phyloP scores from a whole-genome alignment of 805 yeast species.

The Pichia gijzeniarum region DNA sequence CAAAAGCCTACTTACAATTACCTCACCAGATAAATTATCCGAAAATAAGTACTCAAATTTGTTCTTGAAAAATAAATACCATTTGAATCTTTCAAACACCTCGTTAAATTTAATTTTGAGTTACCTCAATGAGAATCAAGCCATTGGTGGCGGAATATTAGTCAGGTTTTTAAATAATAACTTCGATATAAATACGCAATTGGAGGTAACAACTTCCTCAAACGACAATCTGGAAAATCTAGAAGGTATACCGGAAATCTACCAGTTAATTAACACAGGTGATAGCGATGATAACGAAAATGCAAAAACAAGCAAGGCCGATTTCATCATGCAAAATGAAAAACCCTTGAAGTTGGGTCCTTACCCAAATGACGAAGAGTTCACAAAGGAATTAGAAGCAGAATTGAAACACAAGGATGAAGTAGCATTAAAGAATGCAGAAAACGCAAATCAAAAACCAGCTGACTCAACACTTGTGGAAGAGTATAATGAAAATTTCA shows the following conservation, averaged over 20 bases:
- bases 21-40: constrained; percentile 71
- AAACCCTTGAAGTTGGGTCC: constrained; percentile 76
- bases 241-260: constrained; percentile 46
- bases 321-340: constrained; percentile 38
- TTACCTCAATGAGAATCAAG: constrained; percentile 87
- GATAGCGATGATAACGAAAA: constrained; percentile 16
- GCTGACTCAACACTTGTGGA: constrained; percentile 45
- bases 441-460: constrained; percentile 10
- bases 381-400: constrained; percentile 74
- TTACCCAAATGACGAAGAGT: constrained; percentile 81
- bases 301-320: constrained; percentile 31
- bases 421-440: constrained; percentile 22
- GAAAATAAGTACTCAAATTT: constrained; percentile 79
- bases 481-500: constrained; percentile 54
- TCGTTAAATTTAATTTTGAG: constrained; percentile 77
- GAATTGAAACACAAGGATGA: constrained; percentile 79
- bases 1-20: constrained; percentile 62
- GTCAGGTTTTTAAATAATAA: constrained; percentile 83
- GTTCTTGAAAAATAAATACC: constrained; percentile 67
- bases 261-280: constrained; percentile 29
- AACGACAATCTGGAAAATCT: constrained; percentile 35
- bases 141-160: constrained; percentile 82
- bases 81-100: constrained; percentile 71
- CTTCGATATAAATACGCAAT: constrained; percentile 46
- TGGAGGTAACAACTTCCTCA: constrained; percentile 36